A percentile compares a stretch with the other conserved stretches of the same genome.
Conservation (phyloP, 352 stramenopile species). For the Phytophthora sp. region DNA sequence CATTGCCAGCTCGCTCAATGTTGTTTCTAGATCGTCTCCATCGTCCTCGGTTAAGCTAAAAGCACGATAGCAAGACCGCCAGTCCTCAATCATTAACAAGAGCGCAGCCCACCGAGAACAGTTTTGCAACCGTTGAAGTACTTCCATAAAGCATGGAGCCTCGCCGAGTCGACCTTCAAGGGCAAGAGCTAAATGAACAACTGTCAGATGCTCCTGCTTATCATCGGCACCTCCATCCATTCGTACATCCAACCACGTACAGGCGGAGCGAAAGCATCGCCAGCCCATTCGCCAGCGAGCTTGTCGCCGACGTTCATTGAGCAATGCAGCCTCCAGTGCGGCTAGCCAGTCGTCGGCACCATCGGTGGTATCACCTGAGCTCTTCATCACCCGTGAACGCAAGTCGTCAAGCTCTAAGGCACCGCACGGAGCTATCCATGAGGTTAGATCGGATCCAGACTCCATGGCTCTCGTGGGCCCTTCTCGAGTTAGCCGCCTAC, state of each 20-base stretch:
- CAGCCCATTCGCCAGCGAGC: conserved; percentile 61
- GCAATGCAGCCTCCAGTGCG: conserved; percentile 41
- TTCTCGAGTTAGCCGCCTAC: conserved; percentile 14
- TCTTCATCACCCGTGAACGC: conserved; percentile 12
- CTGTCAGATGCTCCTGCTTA: conserved; percentile 24
- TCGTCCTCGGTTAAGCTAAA: conserved; percentile 7
- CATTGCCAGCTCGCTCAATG: conserved; percentile 47
- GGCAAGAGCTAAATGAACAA: conserved; percentile 52
- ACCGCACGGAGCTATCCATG: conserved; percentile 43
- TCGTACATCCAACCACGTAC: conserved; percentile 59
- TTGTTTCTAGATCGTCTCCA: conserved; percentile 18
- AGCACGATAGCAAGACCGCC: conserved; percentile 31
- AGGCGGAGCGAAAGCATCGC: conserved; percentile 69
- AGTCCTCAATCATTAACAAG: conserved; percentile 51
- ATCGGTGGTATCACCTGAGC: neutral
- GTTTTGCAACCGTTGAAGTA: conserved; percentile 43
- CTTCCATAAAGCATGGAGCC: conserved; percentile 35
- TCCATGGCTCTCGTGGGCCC: neutral
- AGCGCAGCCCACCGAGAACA: conserved; percentile 33
- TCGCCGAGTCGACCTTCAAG: conserved; percentile 62
- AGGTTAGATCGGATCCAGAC: conserved; percentile 8
- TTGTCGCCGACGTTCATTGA: conserved; percentile 28
- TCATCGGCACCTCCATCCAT: conserved; percentile 28
- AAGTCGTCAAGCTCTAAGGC: conserved; percentile 39
- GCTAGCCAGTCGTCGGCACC: conserved; percentile 30